These are phyloP conservation scores for Rhizopogon salebrosus DNA, from an alignment of 768 basidiomycete species.

Conservation along the genomic window DNA sequence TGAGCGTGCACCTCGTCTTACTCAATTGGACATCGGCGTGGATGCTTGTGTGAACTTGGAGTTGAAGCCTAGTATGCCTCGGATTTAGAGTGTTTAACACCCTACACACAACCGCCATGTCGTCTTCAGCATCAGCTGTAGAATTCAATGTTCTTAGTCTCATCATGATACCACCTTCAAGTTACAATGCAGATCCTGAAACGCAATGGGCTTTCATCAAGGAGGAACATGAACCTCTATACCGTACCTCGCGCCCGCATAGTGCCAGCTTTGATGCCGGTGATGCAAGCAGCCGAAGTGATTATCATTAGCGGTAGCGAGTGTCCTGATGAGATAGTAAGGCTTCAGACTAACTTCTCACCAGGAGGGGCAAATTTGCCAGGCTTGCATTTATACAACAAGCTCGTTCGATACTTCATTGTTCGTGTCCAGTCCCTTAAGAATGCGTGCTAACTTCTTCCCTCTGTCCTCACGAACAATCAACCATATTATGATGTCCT, in stretches of 20 bases:
- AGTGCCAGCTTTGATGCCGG: constrained; percentile 31
- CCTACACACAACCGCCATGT: constrained; percentile 27
- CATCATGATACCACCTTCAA: constrained; percentile 66
- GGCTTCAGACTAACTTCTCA: constrained; percentile 5
- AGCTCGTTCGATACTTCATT: constrained; percentile 87
- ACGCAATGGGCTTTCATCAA: constrained; percentile 89
- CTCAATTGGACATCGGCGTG: no score
- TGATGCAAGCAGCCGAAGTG: constrained; percentile 50
- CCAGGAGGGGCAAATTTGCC: constrained; percentile 89
- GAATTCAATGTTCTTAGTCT: constrained; percentile 30
- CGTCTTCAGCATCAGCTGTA: constrained; percentile 30
- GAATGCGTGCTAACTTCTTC: constrained; percentile 43
- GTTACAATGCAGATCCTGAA: constrained; percentile 64
- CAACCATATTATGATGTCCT: constrained; percentile 12
- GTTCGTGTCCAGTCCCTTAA: constrained; percentile 65
- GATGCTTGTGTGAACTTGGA: no score
- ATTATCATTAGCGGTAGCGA: constrained; percentile 25
- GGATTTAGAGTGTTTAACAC: no score
- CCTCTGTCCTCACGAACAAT: not conserved
- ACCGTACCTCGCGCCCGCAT: constrained; percentile 81
- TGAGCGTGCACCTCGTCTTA: no score
- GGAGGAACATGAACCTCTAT: constrained; percentile 75
- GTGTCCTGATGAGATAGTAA: constrained; percentile 5
- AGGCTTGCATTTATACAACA: constrained; percentile 96
- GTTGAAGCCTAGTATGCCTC: no score